These are phyloP conservation scores for Cadophora sp. DNA, from an alignment of 2,329 filamentous ascomycete species.

Conservation along the genomic window DNA sequence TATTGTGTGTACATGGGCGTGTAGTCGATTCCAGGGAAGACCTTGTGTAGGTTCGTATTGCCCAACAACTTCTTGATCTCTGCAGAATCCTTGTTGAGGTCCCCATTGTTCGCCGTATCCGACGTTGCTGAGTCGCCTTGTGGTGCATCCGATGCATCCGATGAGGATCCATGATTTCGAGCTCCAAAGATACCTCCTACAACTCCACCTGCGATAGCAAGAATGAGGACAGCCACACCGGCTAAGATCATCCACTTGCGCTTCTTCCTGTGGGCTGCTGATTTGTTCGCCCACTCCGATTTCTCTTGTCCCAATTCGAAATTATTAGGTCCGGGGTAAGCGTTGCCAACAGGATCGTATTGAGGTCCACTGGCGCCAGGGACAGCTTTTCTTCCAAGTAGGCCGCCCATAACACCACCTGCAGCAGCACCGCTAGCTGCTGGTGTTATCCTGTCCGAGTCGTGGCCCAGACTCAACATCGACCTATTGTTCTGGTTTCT, in stretches of 20 bases:
- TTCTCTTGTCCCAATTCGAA: constrained; percentile 59
- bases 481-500: constrained; percentile 58
- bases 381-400: constrained; percentile 38
- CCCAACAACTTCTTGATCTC: constrained; percentile 85
- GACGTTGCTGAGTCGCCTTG: constrained; percentile 58
- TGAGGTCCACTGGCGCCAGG: constrained; percentile 33
- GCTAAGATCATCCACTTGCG: constrained; percentile 73
- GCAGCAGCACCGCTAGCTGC: constrained; percentile 48
- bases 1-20: constrained; percentile 92
- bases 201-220: constrained; percentile 76
- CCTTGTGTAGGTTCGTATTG: constrained; percentile 84
- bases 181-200: constrained; percentile 62
- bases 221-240: constrained; percentile 67
- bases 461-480: constrained; percentile 48
- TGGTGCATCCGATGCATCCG: constrained; percentile 14
- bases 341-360: constrained; percentile 40
- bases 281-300: constrained; percentile 65
- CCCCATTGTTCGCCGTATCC: constrained; percentile 69
- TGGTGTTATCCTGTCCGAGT: constrained; percentile 33
- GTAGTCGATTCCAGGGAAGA: constrained; percentile 96
- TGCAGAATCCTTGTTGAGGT: constrained; percentile 74
- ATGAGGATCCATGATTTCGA: constrained; percentile 31
- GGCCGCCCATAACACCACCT: constrained; percentile 46
- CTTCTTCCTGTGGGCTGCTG: constrained; percentile 68
- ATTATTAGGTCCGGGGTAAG: constrained; percentile 30